Percentiles rank a stretch among this genome's conserved stretches.
Conservation (phyloP, 2,329 filamentous ascomycete species). For the Albophoma yamanashiensis region DNA sequence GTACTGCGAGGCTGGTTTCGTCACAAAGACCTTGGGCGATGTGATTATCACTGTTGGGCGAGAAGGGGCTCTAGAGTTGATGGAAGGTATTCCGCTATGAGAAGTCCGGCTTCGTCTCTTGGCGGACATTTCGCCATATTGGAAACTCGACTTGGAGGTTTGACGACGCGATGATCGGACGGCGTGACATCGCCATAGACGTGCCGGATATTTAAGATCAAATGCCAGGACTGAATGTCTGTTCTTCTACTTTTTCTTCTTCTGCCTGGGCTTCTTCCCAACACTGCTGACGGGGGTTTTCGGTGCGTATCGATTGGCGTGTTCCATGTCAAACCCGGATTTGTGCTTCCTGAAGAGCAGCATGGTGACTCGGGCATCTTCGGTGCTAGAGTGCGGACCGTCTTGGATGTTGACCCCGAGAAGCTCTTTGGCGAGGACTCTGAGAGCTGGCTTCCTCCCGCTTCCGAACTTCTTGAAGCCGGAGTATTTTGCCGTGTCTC, state of each 20-base stretch:
- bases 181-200: not conserved
- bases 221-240: not conserved
- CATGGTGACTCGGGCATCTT: slow-evolving; percentile 87
- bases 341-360: slow-evolving; percentile 77
- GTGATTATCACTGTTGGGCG: slow-evolving; percentile 60
- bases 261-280: slow-evolving; percentile 28
- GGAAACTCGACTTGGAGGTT: not conserved
- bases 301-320: slow-evolving; percentile 53
- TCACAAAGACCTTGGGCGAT: slow-evolving; percentile 61
- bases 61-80: slow-evolving; percentile 54
- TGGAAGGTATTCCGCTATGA: slow-evolving; percentile 57
- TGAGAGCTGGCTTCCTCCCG: slow-evolving; percentile 59
- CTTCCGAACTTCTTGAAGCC: slow-evolving; percentile 60
- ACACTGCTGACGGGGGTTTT: slow-evolving; percentile 16
- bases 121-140: not conserved
- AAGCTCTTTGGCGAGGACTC: slow-evolving; percentile 44
- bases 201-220: not conserved
- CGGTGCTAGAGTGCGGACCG: slow-evolving; percentile 54
- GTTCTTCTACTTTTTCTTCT: not conserved
- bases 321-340: slow-evolving; percentile 72
- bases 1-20: slow-evolving; percentile 65
- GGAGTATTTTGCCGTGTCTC: slow-evolving; percentile 73
- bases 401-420: slow-evolving; percentile 52
- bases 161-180: not conserved
- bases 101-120: slow-evolving; percentile 20